Base-by-base conservation (phyloP, 148 eudicot species). In the Camellia granthamiana region DNA sequence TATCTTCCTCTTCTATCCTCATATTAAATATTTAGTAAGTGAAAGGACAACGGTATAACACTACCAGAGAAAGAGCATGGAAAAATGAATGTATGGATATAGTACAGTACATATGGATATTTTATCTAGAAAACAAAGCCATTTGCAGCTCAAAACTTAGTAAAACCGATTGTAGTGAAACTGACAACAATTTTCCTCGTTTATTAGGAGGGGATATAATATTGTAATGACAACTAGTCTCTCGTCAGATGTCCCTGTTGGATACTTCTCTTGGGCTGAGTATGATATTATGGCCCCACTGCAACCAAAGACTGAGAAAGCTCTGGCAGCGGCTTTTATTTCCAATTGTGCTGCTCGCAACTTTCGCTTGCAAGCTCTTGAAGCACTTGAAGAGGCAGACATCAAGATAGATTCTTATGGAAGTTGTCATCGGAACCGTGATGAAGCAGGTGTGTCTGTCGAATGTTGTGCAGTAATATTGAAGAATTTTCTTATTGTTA, bases 231-330 rank as follows among this genome's bases (percentile, higher is more conserved):
- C 98, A 21, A 95, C 98, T 74, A 95, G 98, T 84, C 94, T 95
- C 76, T 93, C 98, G 51, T 95, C 98, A 74, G 97, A 95, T 90
- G 98, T 93, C 83, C 98, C 98, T 55, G 98, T 93, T 78, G 98
- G 98, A 30, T 95, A 95, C 84, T 95, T 95, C 84, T 95, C 98
- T 67, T 95, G 98, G 98, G 92, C 97, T n/a, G 98, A 95, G 86
- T 95, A 95, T 89, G 97, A 95, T 79, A 89, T 95, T 77, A 95
- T 95, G 98, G 98, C 97, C 75, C 98, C 97, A 51, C 82, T 90
- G 79, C 91, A 90, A 79, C 90, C 88, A 46, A 95, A 95, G 86
- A 90, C 97, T 18, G 98, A 90, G 85, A 84, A 73, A 77, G 94
- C 98, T 80, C 77, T 93, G 79, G 98, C 98, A 66, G 98, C 97